Conservation (phyloP, 148 eudicot species). For the Cornus controversa region DNA sequence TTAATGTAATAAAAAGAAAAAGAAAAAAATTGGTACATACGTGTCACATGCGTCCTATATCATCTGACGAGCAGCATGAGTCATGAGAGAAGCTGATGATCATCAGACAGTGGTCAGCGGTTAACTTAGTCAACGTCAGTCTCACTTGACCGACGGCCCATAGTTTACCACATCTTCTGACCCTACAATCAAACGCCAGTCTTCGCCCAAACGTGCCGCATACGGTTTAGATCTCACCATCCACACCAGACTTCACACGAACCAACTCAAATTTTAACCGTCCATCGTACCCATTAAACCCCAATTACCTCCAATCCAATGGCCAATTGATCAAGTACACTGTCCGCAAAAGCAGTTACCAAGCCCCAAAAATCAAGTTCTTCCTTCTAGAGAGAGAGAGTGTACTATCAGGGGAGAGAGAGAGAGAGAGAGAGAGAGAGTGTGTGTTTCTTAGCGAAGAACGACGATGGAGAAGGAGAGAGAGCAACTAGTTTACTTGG, state of each 20-base stretch:
- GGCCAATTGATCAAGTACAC: neutral
- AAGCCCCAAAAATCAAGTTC: neutral
- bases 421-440: too few relatives aligned
- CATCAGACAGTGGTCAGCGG: neutral
- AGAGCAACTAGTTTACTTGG: constrained; percentile 41
- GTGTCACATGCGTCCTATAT: too few relatives aligned
- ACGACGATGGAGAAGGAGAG: constrained; percentile 40
- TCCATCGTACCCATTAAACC: neutral
- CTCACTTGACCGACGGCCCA: neutral
- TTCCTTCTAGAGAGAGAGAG: neutral
- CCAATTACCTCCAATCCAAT: neutral
- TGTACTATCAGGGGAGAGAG: too few relatives aligned
- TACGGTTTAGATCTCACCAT: constrained; percentile 6
- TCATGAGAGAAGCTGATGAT: neutral
- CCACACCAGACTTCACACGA: neutral
- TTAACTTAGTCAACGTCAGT: neutral
- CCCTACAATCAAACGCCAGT: constrained; percentile 1
- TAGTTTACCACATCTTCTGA: neutral
- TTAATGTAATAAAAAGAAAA: too few relatives aligned
- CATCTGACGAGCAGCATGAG: neutral
- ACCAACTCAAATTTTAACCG: neutral
- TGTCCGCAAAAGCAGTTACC: neutral
- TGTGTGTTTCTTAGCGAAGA: neutral
- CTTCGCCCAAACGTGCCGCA: neutral
- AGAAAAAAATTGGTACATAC: too few relatives aligned